Percentiles rank a stretch among this genome's conserved stretches.
phyloP scores from a whole-genome alignment of 257 asterid genomes.

The Scutellaria minor region DNA sequence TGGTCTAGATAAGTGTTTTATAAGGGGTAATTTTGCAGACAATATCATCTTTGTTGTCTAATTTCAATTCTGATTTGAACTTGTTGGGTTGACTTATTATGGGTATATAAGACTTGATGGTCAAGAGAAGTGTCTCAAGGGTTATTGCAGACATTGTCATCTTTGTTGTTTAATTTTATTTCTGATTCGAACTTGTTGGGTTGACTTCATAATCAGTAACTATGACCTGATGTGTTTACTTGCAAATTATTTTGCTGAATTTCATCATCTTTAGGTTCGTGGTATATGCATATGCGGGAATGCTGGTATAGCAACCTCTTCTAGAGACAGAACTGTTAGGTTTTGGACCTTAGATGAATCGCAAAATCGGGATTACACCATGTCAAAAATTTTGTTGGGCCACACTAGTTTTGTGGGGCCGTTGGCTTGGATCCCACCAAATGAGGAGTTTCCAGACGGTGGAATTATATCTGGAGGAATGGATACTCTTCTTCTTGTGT shows the following conservation, averaged over 20 bases:
- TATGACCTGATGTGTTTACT: constrained; percentile 7
- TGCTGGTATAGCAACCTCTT: constrained; percentile 91
- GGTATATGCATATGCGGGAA: constrained; percentile 85
- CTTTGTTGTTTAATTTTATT: constrained; percentile 18
- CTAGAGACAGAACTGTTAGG: constrained; percentile 86
- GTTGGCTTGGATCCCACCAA: constrained; percentile 81
- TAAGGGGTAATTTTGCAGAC: no score
- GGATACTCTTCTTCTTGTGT: constrained; percentile 84
- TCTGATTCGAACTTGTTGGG: constrained; percentile 14
- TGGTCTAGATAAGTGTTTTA: no score
- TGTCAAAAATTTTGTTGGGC: constrained; percentile 79
- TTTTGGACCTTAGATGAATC: constrained; percentile 76
- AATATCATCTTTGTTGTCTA: no score
- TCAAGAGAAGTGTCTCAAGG: no score
- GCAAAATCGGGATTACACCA: constrained; percentile 54
- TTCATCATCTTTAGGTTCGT: constrained; percentile 65
- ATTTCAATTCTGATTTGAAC: no score
- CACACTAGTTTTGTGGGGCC: constrained; percentile 99
- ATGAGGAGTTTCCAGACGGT: constrained; percentile 84
- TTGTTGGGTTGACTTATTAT: no score
- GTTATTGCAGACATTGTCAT: no score
- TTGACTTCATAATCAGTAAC: constrained; percentile 11
- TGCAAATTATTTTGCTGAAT: not conserved
- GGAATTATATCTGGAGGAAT: constrained; percentile 93
- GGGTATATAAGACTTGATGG: no score